Evolutionary conservation across 345 rosid species (phyloP).

Genomic region (Syzygium aqueum): DNA sequence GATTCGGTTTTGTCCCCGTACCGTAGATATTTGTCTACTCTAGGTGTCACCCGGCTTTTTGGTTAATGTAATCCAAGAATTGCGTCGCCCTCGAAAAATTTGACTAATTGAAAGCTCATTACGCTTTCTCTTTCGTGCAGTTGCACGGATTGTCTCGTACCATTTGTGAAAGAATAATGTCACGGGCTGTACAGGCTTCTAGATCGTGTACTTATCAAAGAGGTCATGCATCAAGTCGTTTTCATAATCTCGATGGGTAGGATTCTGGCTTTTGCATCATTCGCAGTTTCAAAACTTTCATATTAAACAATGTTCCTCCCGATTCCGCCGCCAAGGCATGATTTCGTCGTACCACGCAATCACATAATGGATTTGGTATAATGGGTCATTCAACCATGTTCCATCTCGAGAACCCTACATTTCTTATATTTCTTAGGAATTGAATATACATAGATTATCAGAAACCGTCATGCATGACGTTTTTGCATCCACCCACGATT

Average conservation of each 20-base stretch:
- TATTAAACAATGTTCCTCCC: not conserved
- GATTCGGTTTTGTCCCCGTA: not conserved
- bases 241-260: not conserved
- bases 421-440: not conserved
- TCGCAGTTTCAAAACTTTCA: not conserved
- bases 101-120: not conserved
- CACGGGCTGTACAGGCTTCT: not conserved
- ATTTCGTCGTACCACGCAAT: not conserved
- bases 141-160: not conserved
- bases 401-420: not conserved
- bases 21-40: not conserved
- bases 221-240: not conserved
- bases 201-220: not conserved
- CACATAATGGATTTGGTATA: not conserved
- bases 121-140: not conserved
- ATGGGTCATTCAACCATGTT: not conserved
- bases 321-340: not conserved
- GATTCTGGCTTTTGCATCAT: not conserved
- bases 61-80: not conserved
- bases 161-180: not conserved
- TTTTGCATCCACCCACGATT: not conserved
- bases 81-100: not conserved
- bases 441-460: not conserved
- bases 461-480: slow-evolving; percentile 4
- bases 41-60: not conserved